phyloP scores from a whole-genome alignment of 495 filamentous ascomycete species.

The Penicillium verhagenii region DNA sequence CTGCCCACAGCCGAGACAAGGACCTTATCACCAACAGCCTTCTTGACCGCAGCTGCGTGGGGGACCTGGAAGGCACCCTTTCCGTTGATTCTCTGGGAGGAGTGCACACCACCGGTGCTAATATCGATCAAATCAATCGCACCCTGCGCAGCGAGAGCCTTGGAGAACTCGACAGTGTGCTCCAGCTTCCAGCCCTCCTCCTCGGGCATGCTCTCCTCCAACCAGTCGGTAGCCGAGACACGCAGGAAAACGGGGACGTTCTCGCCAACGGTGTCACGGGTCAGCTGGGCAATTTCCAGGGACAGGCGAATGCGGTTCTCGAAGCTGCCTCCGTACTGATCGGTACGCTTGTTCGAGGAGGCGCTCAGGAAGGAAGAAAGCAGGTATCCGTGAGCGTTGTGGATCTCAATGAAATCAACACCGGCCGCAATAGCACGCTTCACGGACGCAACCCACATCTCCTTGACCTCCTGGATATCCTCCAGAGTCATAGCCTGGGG shows the following conservation, averaged over 20 bases:
- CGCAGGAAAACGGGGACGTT: conserved; percentile 67
- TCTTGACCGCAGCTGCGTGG: conserved; percentile 62
- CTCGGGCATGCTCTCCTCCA: conserved; percentile 47
- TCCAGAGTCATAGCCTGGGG: conserved; percentile 55
- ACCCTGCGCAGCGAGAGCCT: conserved; percentile 53
- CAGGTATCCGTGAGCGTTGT: conserved; percentile 66
- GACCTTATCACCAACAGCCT: conserved; percentile 59
- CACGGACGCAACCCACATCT: conserved; percentile 52
- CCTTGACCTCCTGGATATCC: conserved; percentile 60
- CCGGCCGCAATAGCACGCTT: conserved; percentile 58
- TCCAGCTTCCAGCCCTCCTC: conserved; percentile 57
- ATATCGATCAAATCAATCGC: conserved; percentile 66
- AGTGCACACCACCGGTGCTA: conserved; percentile 59
- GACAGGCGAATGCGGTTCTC: conserved; percentile 61
- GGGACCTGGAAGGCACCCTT: conserved; percentile 65
- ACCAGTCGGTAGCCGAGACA: conserved; percentile 61
- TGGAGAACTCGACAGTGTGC: conserved; percentile 56
- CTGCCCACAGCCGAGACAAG: conserved; percentile 62
- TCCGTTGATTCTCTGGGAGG: conserved; percentile 55
- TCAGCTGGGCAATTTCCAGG: conserved; percentile 58
- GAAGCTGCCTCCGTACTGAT: conserved; percentile 65
- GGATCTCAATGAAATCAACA: conserved; percentile 60
- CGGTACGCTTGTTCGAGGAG: conserved; percentile 58
- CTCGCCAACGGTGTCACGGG: conserved; percentile 52
- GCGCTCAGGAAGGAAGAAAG: conserved; percentile 65